Percentiles rank a stretch among this genome's conserved stretches.
phyloP scores from a whole-genome alignment of 345 rosid species.

The Lepidium aucheri region DNA sequence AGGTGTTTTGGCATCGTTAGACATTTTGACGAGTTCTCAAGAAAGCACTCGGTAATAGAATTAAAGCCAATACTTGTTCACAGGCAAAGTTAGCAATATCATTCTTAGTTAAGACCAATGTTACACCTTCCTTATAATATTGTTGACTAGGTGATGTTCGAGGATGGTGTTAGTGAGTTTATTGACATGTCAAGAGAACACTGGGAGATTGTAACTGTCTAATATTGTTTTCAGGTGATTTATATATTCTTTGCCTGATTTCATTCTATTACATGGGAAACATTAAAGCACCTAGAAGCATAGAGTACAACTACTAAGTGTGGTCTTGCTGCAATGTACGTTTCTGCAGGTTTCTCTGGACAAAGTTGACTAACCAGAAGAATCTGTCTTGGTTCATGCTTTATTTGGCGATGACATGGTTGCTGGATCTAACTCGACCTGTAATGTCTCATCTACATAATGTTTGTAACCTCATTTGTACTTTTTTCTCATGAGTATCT shows the following conservation, averaged over 20 bases:
- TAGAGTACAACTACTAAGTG: neutral
- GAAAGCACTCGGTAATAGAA: constrained; percentile 66
- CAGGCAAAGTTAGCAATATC: neutral
- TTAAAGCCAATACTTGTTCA: neutral
- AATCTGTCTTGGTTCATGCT: neutral
- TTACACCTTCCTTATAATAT: neutral
- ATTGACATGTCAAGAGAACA: constrained; percentile 76
- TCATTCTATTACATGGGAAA: neutral
- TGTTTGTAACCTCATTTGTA: constrained; percentile 12
- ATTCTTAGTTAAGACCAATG: neutral
- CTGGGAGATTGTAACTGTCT: constrained; percentile 59
- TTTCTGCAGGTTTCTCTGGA: constrained; percentile 12
- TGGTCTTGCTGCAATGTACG: neutral
- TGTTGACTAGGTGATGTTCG: constrained; percentile 69
- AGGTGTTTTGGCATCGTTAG: constrained; percentile 72
- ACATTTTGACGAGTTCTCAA: constrained; percentile 56
- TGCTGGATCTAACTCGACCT: neutral
- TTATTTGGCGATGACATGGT: neutral
- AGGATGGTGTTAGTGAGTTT: constrained; percentile 60
- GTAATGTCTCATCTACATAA: neutral
- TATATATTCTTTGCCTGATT: neutral
- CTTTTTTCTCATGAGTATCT: neutral
- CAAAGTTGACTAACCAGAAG: neutral
- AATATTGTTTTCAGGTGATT: constrained; percentile 13
- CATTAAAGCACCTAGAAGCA: neutral